Evolutionary conservation across 1,284 basidiomycete genomes (phyloP).

Genomic region (Puccinia polysora): DNA sequence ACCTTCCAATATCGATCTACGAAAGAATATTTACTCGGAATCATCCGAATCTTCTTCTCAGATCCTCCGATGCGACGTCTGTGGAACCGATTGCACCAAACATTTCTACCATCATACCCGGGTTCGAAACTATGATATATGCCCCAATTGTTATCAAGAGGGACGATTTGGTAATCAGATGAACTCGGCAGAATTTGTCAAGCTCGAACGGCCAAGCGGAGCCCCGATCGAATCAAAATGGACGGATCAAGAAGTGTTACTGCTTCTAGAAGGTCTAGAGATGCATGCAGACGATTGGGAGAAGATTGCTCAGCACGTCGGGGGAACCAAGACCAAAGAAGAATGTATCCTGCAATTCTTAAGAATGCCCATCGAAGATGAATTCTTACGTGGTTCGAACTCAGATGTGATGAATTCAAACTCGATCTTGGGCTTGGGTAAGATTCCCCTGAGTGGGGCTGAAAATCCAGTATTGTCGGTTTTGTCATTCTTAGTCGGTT

Average conservation of each 20-base stretch:
- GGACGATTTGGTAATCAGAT: slow-evolving; percentile 92
- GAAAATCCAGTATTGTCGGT: slow-evolving; percentile 99
- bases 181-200: slow-evolving; percentile 97
- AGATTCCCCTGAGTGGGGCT: slow-evolving; percentile 83
- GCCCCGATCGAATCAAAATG: slow-evolving; percentile 64
- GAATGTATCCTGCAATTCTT: slow-evolving; percentile 95
- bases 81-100: slow-evolving; percentile 63
- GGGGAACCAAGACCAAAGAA: slow-evolving; percentile 73
- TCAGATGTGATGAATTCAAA: slow-evolving; percentile 59
- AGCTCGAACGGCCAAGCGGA: slow-evolving; percentile 62
- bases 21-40: slow-evolving; percentile 75
- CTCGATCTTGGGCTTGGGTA: slow-evolving; percentile 59
- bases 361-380: slow-evolving; percentile 92
- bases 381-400: slow-evolving; percentile 59
- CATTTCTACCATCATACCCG: slow-evolving; percentile 86
- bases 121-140: slow-evolving; percentile 82
- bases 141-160: slow-evolving; percentile 85
- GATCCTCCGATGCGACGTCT: slow-evolving; percentile 27
- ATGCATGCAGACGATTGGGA: slow-evolving; percentile 99
- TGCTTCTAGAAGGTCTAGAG: slow-evolving; percentile 88
- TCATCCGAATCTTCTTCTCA: slow-evolving; percentile 50
- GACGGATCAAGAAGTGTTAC: slow-evolving; percentile 83
- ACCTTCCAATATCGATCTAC: slow-evolving; percentile 67
- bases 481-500: slow-evolving; percentile 89
- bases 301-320: slow-evolving; percentile 83